A percentile compares a stretch with the other conserved stretches of the same genome.
phyloP scores from a whole-genome alignment of 306 rosid species.

The Neltuma alba region DNA sequence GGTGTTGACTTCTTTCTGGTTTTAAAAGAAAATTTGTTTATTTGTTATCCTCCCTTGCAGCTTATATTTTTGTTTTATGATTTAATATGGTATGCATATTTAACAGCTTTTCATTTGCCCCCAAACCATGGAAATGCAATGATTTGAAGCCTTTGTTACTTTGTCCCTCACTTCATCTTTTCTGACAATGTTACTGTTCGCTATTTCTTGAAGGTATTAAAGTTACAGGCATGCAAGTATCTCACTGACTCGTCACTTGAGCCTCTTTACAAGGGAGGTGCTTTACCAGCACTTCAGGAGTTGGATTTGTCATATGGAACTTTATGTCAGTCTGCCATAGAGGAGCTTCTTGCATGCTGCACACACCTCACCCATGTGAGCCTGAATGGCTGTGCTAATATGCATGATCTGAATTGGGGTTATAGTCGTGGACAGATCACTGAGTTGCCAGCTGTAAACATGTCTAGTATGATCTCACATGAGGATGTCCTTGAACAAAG shows the following conservation, averaged over 20 bases:
- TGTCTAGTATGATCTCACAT: constrained; percentile 41
- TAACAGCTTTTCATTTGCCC: constrained; percentile 1
- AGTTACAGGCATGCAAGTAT: constrained; percentile 95
- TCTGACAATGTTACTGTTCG: constrained; percentile 11
- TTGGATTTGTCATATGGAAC: constrained; percentile 93
- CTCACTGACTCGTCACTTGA: constrained; percentile 84
- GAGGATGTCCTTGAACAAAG: constrained; percentile 46
- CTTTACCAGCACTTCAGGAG: constrained; percentile 93
- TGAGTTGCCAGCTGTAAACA: constrained; percentile 40
- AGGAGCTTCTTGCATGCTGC: constrained; percentile 96
- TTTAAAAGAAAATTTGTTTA: neutral
- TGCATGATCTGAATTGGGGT: constrained; percentile 98
- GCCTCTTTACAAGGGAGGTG: constrained; percentile 92
- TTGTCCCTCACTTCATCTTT: neutral
- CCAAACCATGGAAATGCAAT: constrained; percentile 5
- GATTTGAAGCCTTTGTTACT: neutral
- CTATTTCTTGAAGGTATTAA: constrained; percentile 71
- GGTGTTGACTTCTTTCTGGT: neutral
- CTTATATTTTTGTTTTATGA: neutral
- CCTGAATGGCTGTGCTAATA: constrained; percentile 94
- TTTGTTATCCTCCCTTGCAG: no score
- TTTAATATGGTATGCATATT: neutral
- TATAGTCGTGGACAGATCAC: constrained; percentile 42
- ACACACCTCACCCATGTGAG: constrained; percentile 89
- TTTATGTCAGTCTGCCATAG: constrained; percentile 90